Evolutionary conservation across 2,329 filamentous ascomycete genomes (phyloP).

Genomic region (Coniochaeta sp.): DNA sequence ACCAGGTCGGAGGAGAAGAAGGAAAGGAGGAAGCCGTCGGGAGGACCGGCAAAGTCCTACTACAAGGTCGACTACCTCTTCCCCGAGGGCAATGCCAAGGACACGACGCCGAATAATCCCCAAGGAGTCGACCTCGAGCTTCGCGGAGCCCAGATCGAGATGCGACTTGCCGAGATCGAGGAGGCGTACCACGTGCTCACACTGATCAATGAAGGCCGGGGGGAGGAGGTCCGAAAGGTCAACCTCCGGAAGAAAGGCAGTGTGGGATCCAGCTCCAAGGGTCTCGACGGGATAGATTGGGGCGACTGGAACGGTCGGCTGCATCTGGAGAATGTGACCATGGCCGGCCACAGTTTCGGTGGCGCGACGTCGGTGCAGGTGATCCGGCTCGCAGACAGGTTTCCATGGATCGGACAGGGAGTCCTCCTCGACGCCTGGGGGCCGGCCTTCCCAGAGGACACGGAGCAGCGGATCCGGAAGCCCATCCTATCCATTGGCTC

Average conservation of each 20-base stretch:
- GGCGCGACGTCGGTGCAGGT: constrained; percentile 57
- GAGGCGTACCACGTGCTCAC: constrained; percentile 51
- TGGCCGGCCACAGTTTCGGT: constrained; percentile 61
- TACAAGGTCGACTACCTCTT: constrained; percentile 57
- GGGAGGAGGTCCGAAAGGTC: constrained; percentile 36
- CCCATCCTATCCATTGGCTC: constrained; percentile 58
- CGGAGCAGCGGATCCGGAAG: constrained; percentile 30
- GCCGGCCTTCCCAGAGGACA: constrained; percentile 33
- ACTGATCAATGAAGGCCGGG: constrained; percentile 47
- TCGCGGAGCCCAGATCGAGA: constrained; percentile 52
- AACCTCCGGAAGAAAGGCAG: constrained; percentile 53
- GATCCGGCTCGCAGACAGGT: constrained; percentile 34
- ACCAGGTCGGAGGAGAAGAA: constrained; percentile 15
- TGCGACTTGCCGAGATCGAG: constrained; percentile 57
- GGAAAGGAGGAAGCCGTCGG: background rate
- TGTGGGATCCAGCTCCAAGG: constrained; percentile 50
- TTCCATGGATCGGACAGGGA: constrained; percentile 48
- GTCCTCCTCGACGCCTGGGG: constrained; percentile 63
- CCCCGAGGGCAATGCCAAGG: constrained; percentile 44
- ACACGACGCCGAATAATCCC: constrained; percentile 46
- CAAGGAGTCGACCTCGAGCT: constrained; percentile 54
- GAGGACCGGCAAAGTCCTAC: constrained; percentile 25
- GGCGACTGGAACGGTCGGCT: constrained; percentile 47
- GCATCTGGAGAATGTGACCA: constrained; percentile 48
- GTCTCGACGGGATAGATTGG: constrained; percentile 50